Evolutionary conservation across 169 alveolate species (phyloP), one percentile per base, ranked within the genome.

Genomic region (Plasmodium malariae): DNA sequence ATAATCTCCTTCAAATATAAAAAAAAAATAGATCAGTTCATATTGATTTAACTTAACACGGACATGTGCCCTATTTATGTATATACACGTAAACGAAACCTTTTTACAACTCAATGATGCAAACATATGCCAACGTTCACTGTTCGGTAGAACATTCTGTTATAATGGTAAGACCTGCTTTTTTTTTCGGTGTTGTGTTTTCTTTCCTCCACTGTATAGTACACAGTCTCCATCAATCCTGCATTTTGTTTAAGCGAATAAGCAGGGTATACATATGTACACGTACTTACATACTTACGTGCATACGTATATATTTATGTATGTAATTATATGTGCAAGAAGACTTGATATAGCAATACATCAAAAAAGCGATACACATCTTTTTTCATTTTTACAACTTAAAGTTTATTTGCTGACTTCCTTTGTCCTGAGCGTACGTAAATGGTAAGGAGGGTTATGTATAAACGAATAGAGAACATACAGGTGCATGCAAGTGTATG

Each of bases 81-180:
- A 40, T 40, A 40, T 40, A 40, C 9, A 40, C 9, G 51, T 40
- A 40, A 9, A 40, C 9, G 9, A 40, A 40, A 9, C n/a, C n/a
- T n/a, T n/a, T n/a, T n/a, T n/a, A n/a, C n/a, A n/a, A n/a, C n/a
- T n/a, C n/a, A n/a, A n/a, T n/a, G n/a, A n/a, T n/a, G n/a, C n/a
- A n/a, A n/a, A n/a, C n/a, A n/a, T n/a, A n/a, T n/a, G n/a, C n/a
- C n/a, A 48, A 67, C 74, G 60, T 24, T 30, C 17, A 67, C 43
- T 67, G 43, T n/a, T 63, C 26, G 45, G 19, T 12, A 48, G 36
- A 67, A 36, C 2, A 40, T 12, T 24, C 14, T 36, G 19, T 21
- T 21, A n/a, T n/a, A n/a, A n/a, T n/a, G n/a, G 34, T 71, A 30
- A 71, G 68, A 71, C 85, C 85, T 71, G 63, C 48, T 71, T 51